Evolutionary conservation across 768 basidiomycete genomes (phyloP).

Genomic region (Leccinum aurantiacum): DNA sequence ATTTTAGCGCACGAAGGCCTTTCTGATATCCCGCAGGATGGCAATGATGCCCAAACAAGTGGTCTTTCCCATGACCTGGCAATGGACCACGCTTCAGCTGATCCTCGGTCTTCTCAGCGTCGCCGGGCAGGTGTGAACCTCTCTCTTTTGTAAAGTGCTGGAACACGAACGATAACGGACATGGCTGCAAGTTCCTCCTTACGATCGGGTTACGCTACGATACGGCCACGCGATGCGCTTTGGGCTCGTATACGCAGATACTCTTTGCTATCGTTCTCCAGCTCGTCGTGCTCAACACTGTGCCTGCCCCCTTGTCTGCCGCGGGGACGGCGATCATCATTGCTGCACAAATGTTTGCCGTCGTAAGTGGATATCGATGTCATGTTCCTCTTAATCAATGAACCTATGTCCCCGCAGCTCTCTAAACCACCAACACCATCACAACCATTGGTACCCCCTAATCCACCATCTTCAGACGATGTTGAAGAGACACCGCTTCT

Average conservation of each 20-base stretch:
- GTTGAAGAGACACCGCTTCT: neutral
- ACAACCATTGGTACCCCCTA: neutral
- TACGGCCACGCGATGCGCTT: conserved; percentile 59
- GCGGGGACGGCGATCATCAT: conserved; percentile 68
- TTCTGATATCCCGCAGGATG: conserved; percentile 12
- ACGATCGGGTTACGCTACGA: conserved; percentile 63
- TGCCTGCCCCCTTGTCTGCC: conserved; percentile 58
- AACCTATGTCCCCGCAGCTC: neutral
- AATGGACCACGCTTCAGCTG: conserved; percentile 16
- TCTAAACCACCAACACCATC: conserved; percentile 1
- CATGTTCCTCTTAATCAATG: neutral
- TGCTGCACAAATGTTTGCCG: conserved; percentile 13
- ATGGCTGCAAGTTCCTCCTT: conserved; percentile 43
- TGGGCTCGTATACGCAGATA: conserved; percentile 63
- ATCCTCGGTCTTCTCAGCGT: conserved; percentile 18
- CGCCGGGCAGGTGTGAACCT: conserved; percentile 17
- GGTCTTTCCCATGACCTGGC: conserved; percentile 22
- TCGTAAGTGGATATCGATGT: conserved; percentile 2
- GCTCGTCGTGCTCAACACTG: conserved; percentile 58
- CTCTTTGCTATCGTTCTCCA: conserved; percentile 71
- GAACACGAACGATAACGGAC: neutral
- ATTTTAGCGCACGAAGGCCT: neutral
- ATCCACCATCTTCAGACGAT: neutral
- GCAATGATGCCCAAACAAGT: neutral
- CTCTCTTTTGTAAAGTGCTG: neutral